Percentiles rank a stretch among this genome's conserved stretches.
Conservation (phyloP, 106 monocot species). For the Dioscorea dumetorum region DNA sequence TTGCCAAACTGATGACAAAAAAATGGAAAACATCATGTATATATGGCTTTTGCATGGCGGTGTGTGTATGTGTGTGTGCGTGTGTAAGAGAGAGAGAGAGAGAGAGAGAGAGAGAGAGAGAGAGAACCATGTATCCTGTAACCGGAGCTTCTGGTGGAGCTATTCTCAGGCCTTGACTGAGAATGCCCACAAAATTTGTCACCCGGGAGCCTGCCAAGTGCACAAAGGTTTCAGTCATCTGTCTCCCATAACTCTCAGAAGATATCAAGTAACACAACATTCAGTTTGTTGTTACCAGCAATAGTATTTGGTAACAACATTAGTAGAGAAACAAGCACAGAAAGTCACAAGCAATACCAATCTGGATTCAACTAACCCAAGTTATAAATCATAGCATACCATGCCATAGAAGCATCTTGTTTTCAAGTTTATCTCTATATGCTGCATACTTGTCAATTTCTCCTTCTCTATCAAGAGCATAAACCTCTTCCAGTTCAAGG, state of each 20-base stretch:
- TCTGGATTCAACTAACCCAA: too few relatives aligned
- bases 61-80: not conserved
- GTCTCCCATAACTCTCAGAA: too few relatives aligned
- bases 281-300: too few relatives aligned
- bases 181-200: constrained; percentile 97
- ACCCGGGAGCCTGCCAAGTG: constrained; percentile 69
- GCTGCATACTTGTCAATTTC: constrained; percentile 72
- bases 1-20: constrained; percentile 70
- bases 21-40: not conserved
- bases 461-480: constrained; percentile 80
- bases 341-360: not conserved
- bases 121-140: constrained; percentile 91
- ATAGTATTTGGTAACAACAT: too few relatives aligned
- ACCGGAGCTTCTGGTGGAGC: constrained; percentile 97
- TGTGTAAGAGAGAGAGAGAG: not conserved
- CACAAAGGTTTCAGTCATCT: too few relatives aligned
- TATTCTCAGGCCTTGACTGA: constrained; percentile 93
- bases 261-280: too few relatives aligned
- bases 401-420: constrained; percentile 99
- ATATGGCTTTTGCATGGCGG: too few relatives aligned
- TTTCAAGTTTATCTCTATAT: constrained; percentile 65
- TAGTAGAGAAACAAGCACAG: not conserved
- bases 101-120: constrained; percentile 15
- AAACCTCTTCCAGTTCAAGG: constrained; percentile 92
- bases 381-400: constrained; percentile 32